These are phyloP conservation scores for Neotropicomus parvogracilis DNA, from an alignment of 1,284 basidiomycete species.

Conservation along the genomic window DNA sequence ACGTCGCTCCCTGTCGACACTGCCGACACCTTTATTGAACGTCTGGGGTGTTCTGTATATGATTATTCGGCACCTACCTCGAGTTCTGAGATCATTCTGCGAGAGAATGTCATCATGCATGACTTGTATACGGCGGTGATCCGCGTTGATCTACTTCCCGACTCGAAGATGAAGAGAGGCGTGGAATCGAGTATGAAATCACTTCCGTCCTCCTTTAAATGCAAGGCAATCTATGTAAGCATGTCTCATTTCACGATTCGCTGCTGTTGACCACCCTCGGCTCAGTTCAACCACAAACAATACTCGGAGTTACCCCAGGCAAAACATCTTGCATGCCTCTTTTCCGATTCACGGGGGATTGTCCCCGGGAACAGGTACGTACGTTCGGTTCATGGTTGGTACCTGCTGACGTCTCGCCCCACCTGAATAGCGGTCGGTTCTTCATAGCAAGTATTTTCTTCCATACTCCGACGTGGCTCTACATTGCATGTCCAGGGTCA, in stretches of 20 bases:
- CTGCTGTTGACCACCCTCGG: neutral
- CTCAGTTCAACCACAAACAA: constrained; percentile 19
- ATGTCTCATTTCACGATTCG: neutral
- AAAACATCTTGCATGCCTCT: neutral
- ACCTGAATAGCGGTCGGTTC: constrained; percentile 37
- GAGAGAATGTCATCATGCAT: constrained; percentile 6
- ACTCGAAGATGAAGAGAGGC: constrained; percentile 12
- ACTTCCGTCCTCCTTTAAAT: constrained; percentile 13
- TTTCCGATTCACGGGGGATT: constrained; percentile 14
- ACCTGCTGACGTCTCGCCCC: neutral
- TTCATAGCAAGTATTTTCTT: constrained; percentile 61
- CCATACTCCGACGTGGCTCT: neutral
- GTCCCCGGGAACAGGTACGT: constrained; percentile 9
- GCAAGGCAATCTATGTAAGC: constrained; percentile 18
- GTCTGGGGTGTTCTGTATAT: neutral
- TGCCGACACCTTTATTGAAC: constrained; percentile 3
- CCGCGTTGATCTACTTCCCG: constrained; percentile 1
- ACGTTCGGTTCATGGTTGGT: neutral
- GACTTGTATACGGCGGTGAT: constrained; percentile 18
- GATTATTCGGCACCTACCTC: neutral
- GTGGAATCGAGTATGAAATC: constrained; percentile 16
- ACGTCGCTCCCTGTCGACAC: neutral
- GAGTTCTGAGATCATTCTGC: neutral
- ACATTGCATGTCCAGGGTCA: constrained; percentile 50
- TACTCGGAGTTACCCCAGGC: neutral